Evolutionary conservation across 495 filamentous ascomycete species (phyloP), one percentile per base, ranked within the genome.

Genomic region (Xylaria nigripes): DNA sequence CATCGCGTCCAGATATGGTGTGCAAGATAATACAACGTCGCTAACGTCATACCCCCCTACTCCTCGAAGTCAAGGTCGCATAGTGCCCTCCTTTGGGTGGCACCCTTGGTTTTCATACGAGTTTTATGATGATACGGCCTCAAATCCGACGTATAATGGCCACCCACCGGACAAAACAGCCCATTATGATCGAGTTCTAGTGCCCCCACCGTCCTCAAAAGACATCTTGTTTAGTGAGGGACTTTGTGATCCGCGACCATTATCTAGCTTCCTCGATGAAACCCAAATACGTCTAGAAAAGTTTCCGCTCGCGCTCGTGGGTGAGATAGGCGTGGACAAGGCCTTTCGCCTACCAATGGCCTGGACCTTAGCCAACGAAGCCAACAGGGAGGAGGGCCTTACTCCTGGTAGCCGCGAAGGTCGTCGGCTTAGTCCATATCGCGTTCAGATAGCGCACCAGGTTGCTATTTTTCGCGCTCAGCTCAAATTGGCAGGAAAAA

Each of bases 51-150:
- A 30, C 25, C 62, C 16, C 22, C 23, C 16, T 19, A 15, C 48
- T 16, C 25, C 38, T 36, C 49, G 50, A n/a, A 45, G 48, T 29
- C 40, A 60, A 48, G 40, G 50, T 36, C 49, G 58, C 63, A 62
- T 96, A 12, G 56, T 96, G 1, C 92, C 93, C 0, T 84, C 83
- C 25, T 98, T 96, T 71, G 93, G 93, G n/a, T 96, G 92, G 90
- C 93, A 98, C 68, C 94, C 94, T 1, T 98, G 93, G 93, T 98
- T 97, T 69, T 93, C 92, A 1, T 78, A 98, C 65, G 86, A 94
- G 57, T 79, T 95, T 51, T 81, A 82, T 58, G 82, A 90, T 61
- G 85, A 89, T 58, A 58, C 62, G 10, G 63, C 61, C 27, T 57
- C 63, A n/a, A 57, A 65, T 21, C 58, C 29, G 9, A 70, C 70